Conservation (phyloP, 768 basidiomycete genomes). For the Naematelia encephala region DNA sequence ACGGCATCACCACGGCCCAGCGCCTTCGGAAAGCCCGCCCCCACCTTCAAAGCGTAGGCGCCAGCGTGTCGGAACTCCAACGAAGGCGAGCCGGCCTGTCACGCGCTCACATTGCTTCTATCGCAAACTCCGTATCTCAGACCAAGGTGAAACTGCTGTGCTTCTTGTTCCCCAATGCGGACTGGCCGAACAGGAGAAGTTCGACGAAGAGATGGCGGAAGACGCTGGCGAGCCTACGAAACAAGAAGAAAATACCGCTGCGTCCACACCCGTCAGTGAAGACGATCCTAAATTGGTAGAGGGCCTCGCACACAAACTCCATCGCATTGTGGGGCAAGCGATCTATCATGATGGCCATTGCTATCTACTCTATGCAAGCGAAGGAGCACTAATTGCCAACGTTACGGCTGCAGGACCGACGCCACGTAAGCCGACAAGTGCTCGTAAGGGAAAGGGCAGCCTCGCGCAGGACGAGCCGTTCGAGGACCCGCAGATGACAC, state of each 20-base stretch:
- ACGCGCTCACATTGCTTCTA: slow-evolving; percentile 47
- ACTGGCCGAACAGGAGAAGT: slow-evolving; percentile 18
- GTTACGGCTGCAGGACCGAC: neutral
- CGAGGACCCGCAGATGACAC: neutral
- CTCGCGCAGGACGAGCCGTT: neutral
- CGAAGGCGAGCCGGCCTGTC: slow-evolving; percentile 19
- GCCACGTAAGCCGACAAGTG: neutral
- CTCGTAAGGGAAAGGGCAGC: neutral
- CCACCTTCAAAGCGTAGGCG: neutral
- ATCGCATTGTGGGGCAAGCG: slow-evolving; percentile 29
- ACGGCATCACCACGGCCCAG: slow-evolving; percentile 25
- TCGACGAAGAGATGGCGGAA: slow-evolving; percentile 21
- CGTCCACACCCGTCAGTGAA: slow-evolving; percentile 12
- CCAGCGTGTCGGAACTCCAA: neutral
- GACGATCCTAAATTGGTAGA: slow-evolving; percentile 14
- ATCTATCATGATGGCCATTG: slow-evolving; percentile 36
- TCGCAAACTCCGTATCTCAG: slow-evolving; percentile 34
- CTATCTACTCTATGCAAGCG: slow-evolving; percentile 26
- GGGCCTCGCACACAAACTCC: slow-evolving; percentile 19
- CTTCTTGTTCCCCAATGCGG: slow-evolving; percentile 40
- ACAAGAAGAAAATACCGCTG: slow-evolving; percentile 27
- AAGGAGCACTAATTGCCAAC: slow-evolving; percentile 9
- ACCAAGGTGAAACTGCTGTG: slow-evolving; percentile 25
- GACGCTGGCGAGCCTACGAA: slow-evolving; percentile 29
- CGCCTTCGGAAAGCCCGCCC: neutral